Evolutionary conservation across 2,329 filamentous ascomycete genomes (phyloP).

Genomic region (Aspergillus pseudoglaucus): DNA sequence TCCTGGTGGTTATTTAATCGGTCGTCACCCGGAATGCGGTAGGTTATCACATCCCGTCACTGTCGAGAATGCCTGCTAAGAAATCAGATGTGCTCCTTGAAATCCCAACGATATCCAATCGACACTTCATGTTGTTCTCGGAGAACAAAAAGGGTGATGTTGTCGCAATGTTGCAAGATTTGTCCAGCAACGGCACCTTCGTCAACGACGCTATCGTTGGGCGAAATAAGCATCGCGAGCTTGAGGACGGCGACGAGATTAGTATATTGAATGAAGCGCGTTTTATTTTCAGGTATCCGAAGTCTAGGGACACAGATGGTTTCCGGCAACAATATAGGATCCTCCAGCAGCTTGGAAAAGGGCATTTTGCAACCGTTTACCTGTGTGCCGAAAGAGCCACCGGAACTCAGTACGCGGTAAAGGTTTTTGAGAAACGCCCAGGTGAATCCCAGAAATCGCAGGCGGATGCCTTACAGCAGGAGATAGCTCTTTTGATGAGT

Average conservation of each 20-base stretch:
- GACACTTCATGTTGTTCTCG: constrained; percentile 50
- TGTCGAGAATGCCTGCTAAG: constrained; percentile 9
- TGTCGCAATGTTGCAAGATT: constrained; percentile 76
- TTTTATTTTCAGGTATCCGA: constrained; percentile 88
- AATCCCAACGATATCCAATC: constrained; percentile 77
- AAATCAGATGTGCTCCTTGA: constrained; percentile 63
- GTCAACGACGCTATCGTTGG: constrained; percentile 89
- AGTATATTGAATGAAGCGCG: constrained; percentile 76
- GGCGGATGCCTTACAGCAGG: constrained; percentile 81
- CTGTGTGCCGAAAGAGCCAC: constrained; percentile 79
- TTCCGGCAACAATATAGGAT: constrained; percentile 85
- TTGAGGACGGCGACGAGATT: constrained; percentile 86
- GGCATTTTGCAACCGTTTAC: constrained; percentile 91
- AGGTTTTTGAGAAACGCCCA: constrained; percentile 81
- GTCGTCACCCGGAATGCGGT: constrained; percentile 91
- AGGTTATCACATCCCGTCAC: constrained; percentile 33
- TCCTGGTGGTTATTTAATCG: constrained; percentile 82
- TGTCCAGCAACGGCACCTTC: constrained; percentile 94
- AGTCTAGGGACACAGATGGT: constrained; percentile 62
- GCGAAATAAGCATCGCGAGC: constrained; percentile 81
- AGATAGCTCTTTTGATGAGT: constrained; percentile 95
- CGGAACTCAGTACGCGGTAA: constrained; percentile 81
- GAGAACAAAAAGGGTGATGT: constrained; percentile 53
- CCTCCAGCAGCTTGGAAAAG: constrained; percentile 80
- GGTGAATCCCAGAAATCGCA: constrained; percentile 79